Base-by-base conservation (phyloP, 2,329 filamentous ascomycete species). In the Fusarium sp. region DNA sequence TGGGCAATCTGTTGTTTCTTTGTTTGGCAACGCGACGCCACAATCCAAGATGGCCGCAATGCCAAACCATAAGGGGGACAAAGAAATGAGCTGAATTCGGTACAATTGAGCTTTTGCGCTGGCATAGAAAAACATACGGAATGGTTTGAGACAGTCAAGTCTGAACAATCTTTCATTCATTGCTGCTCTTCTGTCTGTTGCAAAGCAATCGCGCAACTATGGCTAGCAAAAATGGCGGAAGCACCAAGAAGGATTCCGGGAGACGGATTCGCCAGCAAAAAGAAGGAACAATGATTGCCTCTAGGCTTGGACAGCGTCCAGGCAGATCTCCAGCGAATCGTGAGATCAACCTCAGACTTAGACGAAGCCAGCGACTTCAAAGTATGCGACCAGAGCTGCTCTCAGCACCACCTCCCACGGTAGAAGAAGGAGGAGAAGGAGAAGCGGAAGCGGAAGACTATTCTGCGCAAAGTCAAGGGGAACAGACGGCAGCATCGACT, bases 11-110 rank as follows among this genome's bases (percentile, higher is more conserved):
- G 16, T 19, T 38, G 38, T 54, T 73, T 63, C 74, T 76, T 76
- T 76, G 74, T 76, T 73, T 58, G 39, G 27, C 44, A 55, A 56
- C 27, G n/a, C 27, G 41, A 60, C 70, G 73, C 73, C 73, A 74
- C 70, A 51, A 44, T 51, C 27, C 25, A 33, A n/a, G 38, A 46
- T 48, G 39, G 62, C 33, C 56, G 27, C 21, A 49, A 55, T 38
- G 5, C 37, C 21, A 35, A 25, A 23, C 27, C 12, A 10, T 14
- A 27, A 44, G 23, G 10, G 25, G n/a, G 21, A 71, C 70, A 73
- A 68, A 73, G 66, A 66, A 54, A 12, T 15, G 9, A 18, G 18
- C 19, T 19, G 29, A 42, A 33, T 7, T 37, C 29, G 27, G 18
- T 23, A 60, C 19, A 21, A 38, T 16, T 42, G 27, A 42, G 25